phyloP scores from a whole-genome alignment of 306 rosid species.

The Cercis canadensis region DNA sequence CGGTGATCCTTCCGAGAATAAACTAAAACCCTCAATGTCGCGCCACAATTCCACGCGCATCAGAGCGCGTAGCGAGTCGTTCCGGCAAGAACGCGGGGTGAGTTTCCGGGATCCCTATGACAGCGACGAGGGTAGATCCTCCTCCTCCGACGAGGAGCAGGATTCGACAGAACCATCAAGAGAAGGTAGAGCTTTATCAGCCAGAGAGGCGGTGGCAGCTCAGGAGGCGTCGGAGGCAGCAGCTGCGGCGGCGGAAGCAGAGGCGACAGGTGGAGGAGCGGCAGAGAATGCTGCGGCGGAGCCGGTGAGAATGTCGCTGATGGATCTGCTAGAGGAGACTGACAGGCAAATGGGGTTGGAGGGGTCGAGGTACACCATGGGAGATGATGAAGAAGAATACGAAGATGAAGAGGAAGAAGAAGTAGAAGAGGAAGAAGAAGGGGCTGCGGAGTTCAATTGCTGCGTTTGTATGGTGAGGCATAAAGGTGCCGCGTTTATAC shows the following conservation, averaged over 20 bases:
- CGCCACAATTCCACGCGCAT: conserved; percentile 45
- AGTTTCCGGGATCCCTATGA: conserved; percentile 34
- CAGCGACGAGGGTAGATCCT: conserved; percentile 25
- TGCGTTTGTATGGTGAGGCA: conserved; percentile 90
- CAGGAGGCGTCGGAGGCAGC: conserved; percentile 48
- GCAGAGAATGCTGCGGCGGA: background rate
- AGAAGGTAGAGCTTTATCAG: conserved; percentile 30
- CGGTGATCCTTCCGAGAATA: conserved; percentile 4
- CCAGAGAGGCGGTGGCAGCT: conserved; percentile 45
- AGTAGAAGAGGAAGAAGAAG: conserved; percentile 28
- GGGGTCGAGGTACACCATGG: conserved; percentile 54
- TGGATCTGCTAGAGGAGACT: conserved; percentile 84
- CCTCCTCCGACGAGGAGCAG: conserved; percentile 4
- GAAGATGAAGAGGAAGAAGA: conserved; percentile 26
- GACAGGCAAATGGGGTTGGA: conserved; percentile 72
- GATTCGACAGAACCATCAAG: conserved; percentile 27
- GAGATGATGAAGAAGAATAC: conserved; percentile 48
- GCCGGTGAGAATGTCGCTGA: conserved; percentile 73
- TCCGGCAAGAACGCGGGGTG: conserved; percentile 32
- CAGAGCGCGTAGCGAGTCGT: conserved; percentile 25
- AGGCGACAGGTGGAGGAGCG: background rate
- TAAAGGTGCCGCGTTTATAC: conserved; percentile 59
- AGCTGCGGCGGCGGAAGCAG: conserved; percentile 27
- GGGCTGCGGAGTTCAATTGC: conserved; percentile 60
- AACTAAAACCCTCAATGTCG: conserved; percentile 41